Conservation (phyloP, 306 rosid genomes). For the Leucaena leucocephala region DNA sequence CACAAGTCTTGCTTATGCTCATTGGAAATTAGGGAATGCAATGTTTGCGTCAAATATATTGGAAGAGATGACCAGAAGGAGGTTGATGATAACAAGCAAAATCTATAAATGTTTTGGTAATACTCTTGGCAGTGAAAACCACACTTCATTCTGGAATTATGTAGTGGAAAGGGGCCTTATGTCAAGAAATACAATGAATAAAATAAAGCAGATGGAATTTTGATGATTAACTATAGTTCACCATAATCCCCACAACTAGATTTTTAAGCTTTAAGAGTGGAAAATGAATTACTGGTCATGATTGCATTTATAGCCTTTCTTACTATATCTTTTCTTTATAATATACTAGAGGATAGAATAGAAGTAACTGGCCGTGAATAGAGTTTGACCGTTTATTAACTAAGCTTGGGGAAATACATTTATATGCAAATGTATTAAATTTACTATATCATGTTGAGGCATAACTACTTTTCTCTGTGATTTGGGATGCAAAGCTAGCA, state of each 20-base stretch:
- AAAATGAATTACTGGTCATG: not conserved
- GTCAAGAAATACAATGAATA: conserved; percentile 63
- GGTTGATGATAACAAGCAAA: conserved; percentile 69
- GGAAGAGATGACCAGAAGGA: conserved; percentile 68
- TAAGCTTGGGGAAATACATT: not conserved
- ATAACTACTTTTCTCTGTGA: not conserved
- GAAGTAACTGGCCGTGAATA: not conserved
- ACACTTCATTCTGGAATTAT: conserved; percentile 72
- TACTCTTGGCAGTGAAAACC: conserved; percentile 47
- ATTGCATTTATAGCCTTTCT: not conserved
- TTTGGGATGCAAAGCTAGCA: not conserved
- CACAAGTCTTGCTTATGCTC: conserved; percentile 72
- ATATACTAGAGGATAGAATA: not conserved
- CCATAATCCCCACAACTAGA: not conserved
- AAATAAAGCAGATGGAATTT: conserved; percentile 48
- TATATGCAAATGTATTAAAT: not conserved
- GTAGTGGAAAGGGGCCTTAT: conserved; percentile 64
- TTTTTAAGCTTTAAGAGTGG: conserved; percentile 13
- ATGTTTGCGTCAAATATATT: conserved; percentile 51
- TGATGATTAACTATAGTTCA: conserved; percentile 23
- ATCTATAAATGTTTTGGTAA: conserved; percentile 62
- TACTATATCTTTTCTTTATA: conserved; percentile 2
- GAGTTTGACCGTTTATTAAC: not conserved
- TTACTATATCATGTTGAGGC: not conserved
- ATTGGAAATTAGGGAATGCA: conserved; percentile 69